phyloP scores from a whole-genome alignment of 257 asterid species.

The Solanum pinnatisectum region DNA sequence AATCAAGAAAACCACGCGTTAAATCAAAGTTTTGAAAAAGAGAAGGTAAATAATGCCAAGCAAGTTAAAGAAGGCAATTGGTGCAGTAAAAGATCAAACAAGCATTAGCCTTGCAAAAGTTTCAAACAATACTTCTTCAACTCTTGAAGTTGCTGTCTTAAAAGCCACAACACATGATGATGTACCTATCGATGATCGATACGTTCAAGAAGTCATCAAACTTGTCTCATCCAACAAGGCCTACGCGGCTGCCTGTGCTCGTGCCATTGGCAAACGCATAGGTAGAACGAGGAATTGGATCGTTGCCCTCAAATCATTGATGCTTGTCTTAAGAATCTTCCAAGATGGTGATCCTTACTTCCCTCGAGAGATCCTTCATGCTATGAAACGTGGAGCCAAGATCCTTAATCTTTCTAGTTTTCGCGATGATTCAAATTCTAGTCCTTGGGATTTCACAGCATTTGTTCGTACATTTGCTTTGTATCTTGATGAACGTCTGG shows the following conservation, averaged over 20 bases:
- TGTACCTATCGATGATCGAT: constrained; percentile 60
- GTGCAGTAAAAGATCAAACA: constrained; percentile 81
- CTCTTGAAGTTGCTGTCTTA: constrained; percentile 61
- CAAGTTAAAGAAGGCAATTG: constrained; percentile 81
- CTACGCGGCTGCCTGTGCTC: constrained; percentile 68
- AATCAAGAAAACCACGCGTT: not conserved
- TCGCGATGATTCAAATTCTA: constrained; percentile 70
- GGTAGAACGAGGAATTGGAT: constrained; percentile 85
- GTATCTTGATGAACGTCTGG: constrained; percentile 72
- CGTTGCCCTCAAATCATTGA: constrained; percentile 59
- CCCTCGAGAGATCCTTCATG: constrained; percentile 86
- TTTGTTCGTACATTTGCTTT: constrained; percentile 70
- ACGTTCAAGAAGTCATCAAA: constrained; percentile 39
- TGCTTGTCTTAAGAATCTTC: constrained; percentile 71
- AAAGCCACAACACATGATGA: constrained; percentile 81
- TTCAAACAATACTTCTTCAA: constrained; percentile 41
- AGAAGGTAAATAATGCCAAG: constrained; percentile 46
- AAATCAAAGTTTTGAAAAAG: not conserved
- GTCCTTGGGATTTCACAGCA: constrained; percentile 85
- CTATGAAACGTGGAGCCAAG: constrained; percentile 76
- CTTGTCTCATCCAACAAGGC: constrained; percentile 60
- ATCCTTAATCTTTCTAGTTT: constrained; percentile 67
- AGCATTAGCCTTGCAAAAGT: constrained; percentile 87
- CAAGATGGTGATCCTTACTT: constrained; percentile 90
- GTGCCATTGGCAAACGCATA: constrained; percentile 74